Evolutionary conservation across 495 filamentous ascomycete genomes (phyloP).

Genomic region (Talaromyces nanjingensis): DNA sequence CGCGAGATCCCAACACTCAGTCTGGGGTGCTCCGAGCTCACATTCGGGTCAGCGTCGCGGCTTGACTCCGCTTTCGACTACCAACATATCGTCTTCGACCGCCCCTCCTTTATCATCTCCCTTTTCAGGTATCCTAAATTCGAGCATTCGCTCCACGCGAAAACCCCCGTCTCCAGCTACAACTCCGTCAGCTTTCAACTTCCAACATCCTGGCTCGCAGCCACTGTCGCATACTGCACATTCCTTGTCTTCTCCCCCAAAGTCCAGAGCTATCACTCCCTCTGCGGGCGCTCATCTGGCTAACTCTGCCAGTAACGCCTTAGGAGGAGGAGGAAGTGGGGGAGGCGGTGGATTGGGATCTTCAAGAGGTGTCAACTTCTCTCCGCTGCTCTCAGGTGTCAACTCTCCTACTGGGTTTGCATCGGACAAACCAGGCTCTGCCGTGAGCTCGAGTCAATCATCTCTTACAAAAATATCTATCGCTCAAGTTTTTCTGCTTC

Average conservation of each 20-base stretch:
- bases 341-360: constrained; percentile 47
- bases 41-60: constrained; percentile 53
- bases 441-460: constrained; percentile 41
- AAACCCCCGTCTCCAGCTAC: constrained; percentile 43
- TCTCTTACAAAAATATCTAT: constrained; percentile 76
- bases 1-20: constrained; percentile 50
- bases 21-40: constrained; percentile 53
- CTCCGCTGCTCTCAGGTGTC: constrained; percentile 55
- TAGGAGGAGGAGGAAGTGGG: constrained; percentile 54
- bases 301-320: constrained; percentile 46
- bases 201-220: constrained; percentile 54
- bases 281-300: constrained; percentile 53
- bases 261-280: constrained; percentile 55
- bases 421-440: constrained; percentile 39
- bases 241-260: constrained; percentile 48
- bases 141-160: constrained; percentile 39
- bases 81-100: constrained; percentile 41
- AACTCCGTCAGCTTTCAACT: constrained; percentile 45
- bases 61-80: constrained; percentile 58
- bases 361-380: constrained; percentile 53
- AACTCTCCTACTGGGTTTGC: constrained; percentile 54
- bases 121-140: constrained; percentile 51
- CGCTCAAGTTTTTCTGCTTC: constrained; percentile 87
- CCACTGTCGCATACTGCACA: constrained; percentile 41
- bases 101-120: constrained; percentile 45